phyloP scores from a whole-genome alignment of 352 stramenopile species.

The Elongisporangium senticosum region DNA sequence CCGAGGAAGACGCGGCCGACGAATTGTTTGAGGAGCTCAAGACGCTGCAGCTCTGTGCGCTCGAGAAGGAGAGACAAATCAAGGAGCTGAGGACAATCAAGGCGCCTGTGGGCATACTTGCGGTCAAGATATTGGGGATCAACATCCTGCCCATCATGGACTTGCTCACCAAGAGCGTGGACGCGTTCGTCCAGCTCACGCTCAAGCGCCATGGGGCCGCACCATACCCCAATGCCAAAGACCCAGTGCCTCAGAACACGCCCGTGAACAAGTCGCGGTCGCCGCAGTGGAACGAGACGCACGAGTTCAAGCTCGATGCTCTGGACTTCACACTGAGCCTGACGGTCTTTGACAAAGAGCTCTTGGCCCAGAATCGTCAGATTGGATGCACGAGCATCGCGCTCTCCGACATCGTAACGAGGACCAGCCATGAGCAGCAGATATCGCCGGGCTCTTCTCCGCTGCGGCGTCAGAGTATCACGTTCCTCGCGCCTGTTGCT shows the following conservation, averaged over 20 bases:
- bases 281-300: constrained; percentile 54
- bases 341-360: constrained; percentile 49
- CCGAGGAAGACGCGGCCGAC: constrained; percentile 61
- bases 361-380: constrained; percentile 36
- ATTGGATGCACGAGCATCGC: constrained; percentile 39
- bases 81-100: constrained; percentile 17
- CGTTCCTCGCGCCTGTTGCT: not conserved
- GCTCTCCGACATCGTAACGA: constrained; percentile 44
- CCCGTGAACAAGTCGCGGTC: constrained; percentile 55
- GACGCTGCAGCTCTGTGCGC: constrained; percentile 23
- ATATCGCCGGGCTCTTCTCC: constrained; percentile 3
- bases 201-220: constrained; percentile 16
- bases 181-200: constrained; percentile 51
- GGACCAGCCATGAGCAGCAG: constrained; percentile 6
- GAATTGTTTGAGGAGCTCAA: constrained; percentile 61
- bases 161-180: constrained; percentile 39
- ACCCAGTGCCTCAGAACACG: constrained; percentile 29
- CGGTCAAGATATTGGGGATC: constrained; percentile 52
- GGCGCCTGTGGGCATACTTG: constrained; percentile 29
- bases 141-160: constrained; percentile 66
- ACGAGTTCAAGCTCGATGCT: constrained; percentile 42
- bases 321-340: constrained; percentile 47
- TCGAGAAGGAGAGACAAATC: constrained; percentile 41
- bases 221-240: constrained; percentile 9
- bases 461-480: not conserved